phyloP scores from a whole-genome alignment of 2,329 filamentous ascomycete genomes.

The Exophiala mesophila region DNA sequence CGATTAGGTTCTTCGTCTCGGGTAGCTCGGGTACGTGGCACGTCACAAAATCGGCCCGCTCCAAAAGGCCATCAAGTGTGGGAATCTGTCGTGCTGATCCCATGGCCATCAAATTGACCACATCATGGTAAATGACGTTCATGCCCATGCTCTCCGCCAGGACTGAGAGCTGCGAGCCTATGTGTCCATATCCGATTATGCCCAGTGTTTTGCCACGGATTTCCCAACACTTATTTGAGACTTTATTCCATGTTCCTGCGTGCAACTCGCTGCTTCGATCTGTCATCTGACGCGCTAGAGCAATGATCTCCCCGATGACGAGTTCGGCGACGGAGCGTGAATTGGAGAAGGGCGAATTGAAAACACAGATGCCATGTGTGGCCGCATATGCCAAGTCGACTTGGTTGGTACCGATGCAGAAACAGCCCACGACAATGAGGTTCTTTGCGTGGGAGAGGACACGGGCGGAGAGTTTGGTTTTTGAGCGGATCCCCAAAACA shows the following conservation, averaged over 20 bases:
- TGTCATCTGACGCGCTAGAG: slow-evolving; percentile 82
- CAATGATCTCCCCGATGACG: slow-evolving; percentile 90
- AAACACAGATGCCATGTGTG: slow-evolving; percentile 84
- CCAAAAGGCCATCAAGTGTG: slow-evolving; percentile 69
- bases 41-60: slow-evolving; percentile 83
- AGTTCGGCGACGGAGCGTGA: slow-evolving; percentile 94
- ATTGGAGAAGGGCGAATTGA: slow-evolving; percentile 99
- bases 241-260: slow-evolving; percentile 94
- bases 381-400: slow-evolving; percentile 82
- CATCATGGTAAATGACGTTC: slow-evolving; percentile 95
- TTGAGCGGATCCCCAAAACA: slow-evolving; percentile 95
- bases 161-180: slow-evolving; percentile 91
- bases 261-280: slow-evolving; percentile 95
- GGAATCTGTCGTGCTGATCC: slow-evolving; percentile 81
- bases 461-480: slow-evolving; percentile 85
- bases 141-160: slow-evolving; percentile 97
- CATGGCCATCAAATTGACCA: slow-evolving; percentile 88
- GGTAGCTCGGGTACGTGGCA: slow-evolving; percentile 89
- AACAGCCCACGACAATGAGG: slow-evolving; percentile 91
- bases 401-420: slow-evolving; percentile 98
- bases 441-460: slow-evolving; percentile 88
- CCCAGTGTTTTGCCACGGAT: slow-evolving; percentile 94
- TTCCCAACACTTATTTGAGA: slow-evolving; percentile 95
- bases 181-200: slow-evolving; percentile 97
- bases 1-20: slow-evolving; percentile 91